Percentiles rank a stretch among this genome's conserved stretches.
phyloP scores from a whole-genome alignment of 257 asterid species.

The Paulownia fortunei region DNA sequence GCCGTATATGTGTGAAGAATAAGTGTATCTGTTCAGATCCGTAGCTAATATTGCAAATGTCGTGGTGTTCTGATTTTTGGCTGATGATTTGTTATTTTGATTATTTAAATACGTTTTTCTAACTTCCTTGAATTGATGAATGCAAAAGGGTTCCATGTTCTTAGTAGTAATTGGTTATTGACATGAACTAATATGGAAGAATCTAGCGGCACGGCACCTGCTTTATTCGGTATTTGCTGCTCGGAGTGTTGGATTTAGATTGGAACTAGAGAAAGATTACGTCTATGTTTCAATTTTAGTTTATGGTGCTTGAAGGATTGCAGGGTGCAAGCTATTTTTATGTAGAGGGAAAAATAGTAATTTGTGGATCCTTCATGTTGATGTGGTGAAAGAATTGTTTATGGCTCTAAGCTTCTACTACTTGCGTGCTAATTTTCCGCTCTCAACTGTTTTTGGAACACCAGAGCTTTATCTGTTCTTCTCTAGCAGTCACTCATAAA shows the following conservation, averaged over 20 bases:
- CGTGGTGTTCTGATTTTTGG: not conserved
- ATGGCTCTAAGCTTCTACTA: not conserved
- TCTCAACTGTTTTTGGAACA: not conserved
- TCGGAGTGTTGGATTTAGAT: not conserved
- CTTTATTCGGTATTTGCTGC: not conserved
- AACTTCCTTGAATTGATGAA: not conserved
- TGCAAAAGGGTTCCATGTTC: not conserved
- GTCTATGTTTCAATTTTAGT: not conserved
- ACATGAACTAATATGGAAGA: not conserved
- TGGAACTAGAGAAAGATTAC: not conserved
- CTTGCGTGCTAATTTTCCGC: not conserved
- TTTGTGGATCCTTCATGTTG: not conserved
- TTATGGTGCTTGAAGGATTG: not conserved
- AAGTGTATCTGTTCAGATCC: not conserved
- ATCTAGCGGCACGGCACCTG: not conserved
- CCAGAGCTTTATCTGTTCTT: not conserved
- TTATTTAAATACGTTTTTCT: not conserved
- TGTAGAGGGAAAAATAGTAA: not conserved
- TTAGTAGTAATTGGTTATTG: not conserved
- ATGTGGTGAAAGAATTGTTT: constrained; percentile 12
- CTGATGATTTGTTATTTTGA: not conserved
- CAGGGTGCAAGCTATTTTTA: not conserved
- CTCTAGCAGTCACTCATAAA: not conserved
- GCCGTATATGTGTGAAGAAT: not conserved
- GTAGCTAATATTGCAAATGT: not conserved